Conservation (phyloP, 805 yeast genomes). For the Candida nonsorbophila region DNA sequence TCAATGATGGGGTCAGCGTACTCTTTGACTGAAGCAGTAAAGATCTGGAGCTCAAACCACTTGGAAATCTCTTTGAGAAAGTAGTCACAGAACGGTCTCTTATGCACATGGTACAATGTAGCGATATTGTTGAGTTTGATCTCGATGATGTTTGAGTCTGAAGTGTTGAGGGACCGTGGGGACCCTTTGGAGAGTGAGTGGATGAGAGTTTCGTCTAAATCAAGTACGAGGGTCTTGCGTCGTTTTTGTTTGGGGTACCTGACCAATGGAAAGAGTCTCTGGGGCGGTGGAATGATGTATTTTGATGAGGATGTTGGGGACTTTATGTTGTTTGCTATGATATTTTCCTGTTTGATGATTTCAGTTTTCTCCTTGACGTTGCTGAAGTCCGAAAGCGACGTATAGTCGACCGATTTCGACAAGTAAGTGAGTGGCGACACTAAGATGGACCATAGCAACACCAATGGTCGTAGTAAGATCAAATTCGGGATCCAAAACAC, state of each 20-base stretch:
- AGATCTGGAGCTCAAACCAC: constrained; percentile 87
- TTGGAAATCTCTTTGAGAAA: constrained; percentile 71
- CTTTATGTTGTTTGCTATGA: constrained; percentile 35
- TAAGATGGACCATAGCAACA: constrained; percentile 44
- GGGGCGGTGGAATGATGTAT: constrained; percentile 44
- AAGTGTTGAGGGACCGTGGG: constrained; percentile 34
- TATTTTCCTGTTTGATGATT: constrained; percentile 33
- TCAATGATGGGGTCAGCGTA: constrained; percentile 97
- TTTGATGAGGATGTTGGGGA: constrained; percentile 37
- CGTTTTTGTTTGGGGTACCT: constrained; percentile 33
- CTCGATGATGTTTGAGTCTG: constrained; percentile 63
- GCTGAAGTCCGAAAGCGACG: constrained; percentile 4
- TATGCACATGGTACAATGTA: constrained; percentile 82
- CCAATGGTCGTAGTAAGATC: constrained; percentile 48
- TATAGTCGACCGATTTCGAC: constrained; percentile 6
- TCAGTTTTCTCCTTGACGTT: constrained; percentile 25
- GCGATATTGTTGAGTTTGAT: constrained; percentile 65
- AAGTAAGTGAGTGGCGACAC: constrained; percentile 49
- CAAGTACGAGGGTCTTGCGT: constrained; percentile 71
- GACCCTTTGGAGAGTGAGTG: constrained; percentile 78
- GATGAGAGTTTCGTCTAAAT: constrained; percentile 89
- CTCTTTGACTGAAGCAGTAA: constrained; percentile 91
- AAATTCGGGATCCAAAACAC: constrained; percentile 22
- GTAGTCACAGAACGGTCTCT: constrained; percentile 86
- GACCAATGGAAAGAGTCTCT: constrained; percentile 34